Conservation (phyloP, 805 yeast species). For the Vanderwaltozyma yarrowii region DNA sequence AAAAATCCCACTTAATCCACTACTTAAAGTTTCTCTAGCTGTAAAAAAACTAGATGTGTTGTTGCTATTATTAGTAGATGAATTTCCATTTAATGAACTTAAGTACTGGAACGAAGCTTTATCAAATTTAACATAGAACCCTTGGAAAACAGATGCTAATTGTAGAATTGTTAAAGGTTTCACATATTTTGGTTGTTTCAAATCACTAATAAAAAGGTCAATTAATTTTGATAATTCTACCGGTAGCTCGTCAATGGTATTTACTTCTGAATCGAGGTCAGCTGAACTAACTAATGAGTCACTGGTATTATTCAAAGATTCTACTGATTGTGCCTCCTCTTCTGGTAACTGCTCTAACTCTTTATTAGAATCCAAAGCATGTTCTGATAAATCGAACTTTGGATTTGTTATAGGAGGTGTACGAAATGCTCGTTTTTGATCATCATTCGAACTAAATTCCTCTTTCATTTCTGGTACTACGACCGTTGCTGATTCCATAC, state of each 20-base stretch:
- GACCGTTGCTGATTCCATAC: no score
- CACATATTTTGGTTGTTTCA: conserved; percentile 28
- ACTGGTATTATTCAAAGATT: not conserved
- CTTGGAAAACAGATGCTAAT: conserved; percentile 23
- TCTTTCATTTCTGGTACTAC: no score
- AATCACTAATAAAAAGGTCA: conserved; percentile 23
- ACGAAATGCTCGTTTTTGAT: conserved; percentile 8
- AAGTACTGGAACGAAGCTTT: conserved; percentile 23
- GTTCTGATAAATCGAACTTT: conserved; percentile 18
- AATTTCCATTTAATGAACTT: not conserved
- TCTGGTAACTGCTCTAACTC: not conserved
- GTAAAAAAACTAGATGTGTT: conserved; percentile 6
- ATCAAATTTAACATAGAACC: conserved; percentile 24
- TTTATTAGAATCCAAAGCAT: conserved; percentile 22
- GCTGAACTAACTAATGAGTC: conserved; percentile 9
- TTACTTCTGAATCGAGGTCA: conserved; percentile 17
- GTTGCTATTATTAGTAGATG: not conserved
- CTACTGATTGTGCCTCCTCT: not conserved
- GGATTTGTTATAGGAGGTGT: conserved; percentile 27
- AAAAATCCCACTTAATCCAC: conserved; percentile 29
- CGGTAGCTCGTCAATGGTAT: conserved; percentile 17
- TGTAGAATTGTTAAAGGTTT: conserved; percentile 23
- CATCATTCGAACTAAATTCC: no score
- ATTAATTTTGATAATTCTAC: conserved; percentile 18
- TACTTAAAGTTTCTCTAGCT: conserved; percentile 25